Evolutionary conservation across 2,329 filamentous ascomycete species (phyloP).

Genomic region (Plenodomus biglobosus): DNA sequence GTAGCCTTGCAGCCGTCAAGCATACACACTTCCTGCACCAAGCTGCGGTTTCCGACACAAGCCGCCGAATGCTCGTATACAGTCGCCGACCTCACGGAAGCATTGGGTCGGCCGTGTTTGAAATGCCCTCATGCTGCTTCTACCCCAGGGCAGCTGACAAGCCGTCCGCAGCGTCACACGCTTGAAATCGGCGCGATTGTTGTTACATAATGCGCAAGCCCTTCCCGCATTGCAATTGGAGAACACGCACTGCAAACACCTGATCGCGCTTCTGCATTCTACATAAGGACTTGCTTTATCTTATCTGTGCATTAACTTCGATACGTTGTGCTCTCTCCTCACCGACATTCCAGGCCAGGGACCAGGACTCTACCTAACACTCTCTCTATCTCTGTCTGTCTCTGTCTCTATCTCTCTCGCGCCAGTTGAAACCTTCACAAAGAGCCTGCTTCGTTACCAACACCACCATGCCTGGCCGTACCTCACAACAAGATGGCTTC

Average conservation of each 20-base stretch:
- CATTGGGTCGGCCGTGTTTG: slow-evolving; percentile 6
- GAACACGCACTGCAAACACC: slow-evolving; percentile 7
- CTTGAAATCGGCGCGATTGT: slow-evolving; percentile 15
- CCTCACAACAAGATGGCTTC: slow-evolving; percentile 51
- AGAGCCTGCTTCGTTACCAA: neutral
- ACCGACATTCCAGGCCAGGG: neutral
- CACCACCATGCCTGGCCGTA: slow-evolving; percentile 26
- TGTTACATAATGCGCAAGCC: slow-evolving; percentile 34
- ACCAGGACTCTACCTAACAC: neutral
- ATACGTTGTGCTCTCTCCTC: neutral
- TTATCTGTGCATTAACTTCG: slow-evolving; percentile 3
- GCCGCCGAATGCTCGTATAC: slow-evolving; percentile 14
- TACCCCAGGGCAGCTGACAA: slow-evolving; percentile 19
- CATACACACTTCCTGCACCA: slow-evolving; percentile 11
- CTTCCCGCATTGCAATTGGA: slow-evolving; percentile 8
- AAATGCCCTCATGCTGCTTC: slow-evolving; percentile 7
- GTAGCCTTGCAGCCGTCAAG: too few relatives aligned
- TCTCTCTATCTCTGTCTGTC: too few relatives aligned
- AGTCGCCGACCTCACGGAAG: slow-evolving; percentile 8
- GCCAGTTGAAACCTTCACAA: neutral
- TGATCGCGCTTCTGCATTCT: slow-evolving; percentile 10
- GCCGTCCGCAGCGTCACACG: slow-evolving; percentile 19
- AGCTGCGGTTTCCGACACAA: slow-evolving; percentile 26
- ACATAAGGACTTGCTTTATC: slow-evolving; percentile 9
- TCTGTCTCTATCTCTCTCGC: too few relatives aligned